phyloP scores from a whole-genome alignment of 371 early-diverging fungal genomes.

The Massospora cicadina region DNA sequence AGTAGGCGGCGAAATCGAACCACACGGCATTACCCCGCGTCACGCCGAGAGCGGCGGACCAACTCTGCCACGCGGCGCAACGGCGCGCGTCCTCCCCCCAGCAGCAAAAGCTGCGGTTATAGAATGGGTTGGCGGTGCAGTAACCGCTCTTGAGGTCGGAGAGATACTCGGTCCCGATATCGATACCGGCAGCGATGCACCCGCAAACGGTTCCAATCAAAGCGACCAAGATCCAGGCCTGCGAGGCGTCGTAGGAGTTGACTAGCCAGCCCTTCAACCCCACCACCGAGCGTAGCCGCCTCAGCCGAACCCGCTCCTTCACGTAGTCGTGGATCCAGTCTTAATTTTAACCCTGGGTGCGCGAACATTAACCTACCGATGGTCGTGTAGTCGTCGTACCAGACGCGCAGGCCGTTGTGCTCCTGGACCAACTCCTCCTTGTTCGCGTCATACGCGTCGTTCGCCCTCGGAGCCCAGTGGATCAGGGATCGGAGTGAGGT shows the following conservation, averaged over 20 bases:
- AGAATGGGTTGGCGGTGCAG: conserved; percentile 72
- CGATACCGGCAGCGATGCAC: conserved; percentile 65
- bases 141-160: conserved; percentile 72
- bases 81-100: conserved; percentile 36
- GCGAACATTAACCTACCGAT: conserved; percentile 53
- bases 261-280: conserved; percentile 29
- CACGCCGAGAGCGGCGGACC: conserved; percentile 15
- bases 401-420: conserved; percentile 36
- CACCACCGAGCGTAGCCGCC: conserved; percentile 26
- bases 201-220: conserved; percentile 63
- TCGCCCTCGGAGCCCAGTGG: background rate
- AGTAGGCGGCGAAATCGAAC: conserved; percentile 6
- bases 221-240: conserved; percentile 73
- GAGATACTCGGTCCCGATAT: conserved; percentile 66
- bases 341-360: conserved; percentile 14
- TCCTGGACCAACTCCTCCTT: conserved; percentile 32
- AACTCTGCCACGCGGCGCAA: conserved; percentile 22
- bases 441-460: conserved; percentile 26
- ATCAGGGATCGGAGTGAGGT: background rate
- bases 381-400: conserved; percentile 42
- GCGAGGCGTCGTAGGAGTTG: conserved; percentile 48
- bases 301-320: conserved; percentile 56
- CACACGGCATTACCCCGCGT: background rate
- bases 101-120: conserved; percentile 89
- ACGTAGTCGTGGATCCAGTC: conserved; percentile 86